Conservation (phyloP, 805 yeast species). For the Tetrapisispora phaffii region DNA sequence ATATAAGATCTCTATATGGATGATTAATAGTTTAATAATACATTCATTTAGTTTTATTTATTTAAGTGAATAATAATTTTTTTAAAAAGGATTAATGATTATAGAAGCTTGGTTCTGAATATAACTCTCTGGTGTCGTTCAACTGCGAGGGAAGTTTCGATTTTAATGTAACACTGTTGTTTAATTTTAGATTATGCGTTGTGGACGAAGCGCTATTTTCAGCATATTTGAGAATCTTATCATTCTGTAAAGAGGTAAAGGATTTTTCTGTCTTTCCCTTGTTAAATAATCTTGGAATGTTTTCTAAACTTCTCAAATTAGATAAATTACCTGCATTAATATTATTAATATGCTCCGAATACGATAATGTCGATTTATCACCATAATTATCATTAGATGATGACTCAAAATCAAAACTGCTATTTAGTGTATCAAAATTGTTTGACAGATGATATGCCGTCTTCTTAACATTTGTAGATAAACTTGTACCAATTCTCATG, state of each 20-base stretch:
- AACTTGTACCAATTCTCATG: too few species aligned
- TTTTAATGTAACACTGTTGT: not conserved
- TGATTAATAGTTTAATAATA: not conserved
- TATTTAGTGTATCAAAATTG: not conserved
- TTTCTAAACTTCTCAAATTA: slow-evolving; percentile 2
- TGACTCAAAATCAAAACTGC: slow-evolving; percentile 1
- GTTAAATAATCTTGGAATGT: slow-evolving; percentile 9
- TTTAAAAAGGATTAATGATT: not conserved
- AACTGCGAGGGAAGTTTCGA: slow-evolving; percentile 1
- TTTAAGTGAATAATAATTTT: not conserved
- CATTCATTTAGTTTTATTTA: not conserved
- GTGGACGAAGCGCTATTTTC: not conserved
- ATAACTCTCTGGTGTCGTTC: not conserved
- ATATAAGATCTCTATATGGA: not conserved
- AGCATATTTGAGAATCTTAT: not conserved
- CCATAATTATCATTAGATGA: not conserved
- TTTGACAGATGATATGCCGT: not conserved
- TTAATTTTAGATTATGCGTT: not conserved
- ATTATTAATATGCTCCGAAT: not conserved
- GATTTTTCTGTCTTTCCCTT: slow-evolving; percentile 6
- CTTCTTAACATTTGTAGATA: not conserved
- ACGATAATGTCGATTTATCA: not conserved
- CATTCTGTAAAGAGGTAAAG: not conserved
- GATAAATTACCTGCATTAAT: not conserved
- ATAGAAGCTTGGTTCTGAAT: slow-evolving; percentile 5